phyloP scores from a whole-genome alignment of 2,329 filamentous ascomycete species.

The Aspergillus candidus region DNA sequence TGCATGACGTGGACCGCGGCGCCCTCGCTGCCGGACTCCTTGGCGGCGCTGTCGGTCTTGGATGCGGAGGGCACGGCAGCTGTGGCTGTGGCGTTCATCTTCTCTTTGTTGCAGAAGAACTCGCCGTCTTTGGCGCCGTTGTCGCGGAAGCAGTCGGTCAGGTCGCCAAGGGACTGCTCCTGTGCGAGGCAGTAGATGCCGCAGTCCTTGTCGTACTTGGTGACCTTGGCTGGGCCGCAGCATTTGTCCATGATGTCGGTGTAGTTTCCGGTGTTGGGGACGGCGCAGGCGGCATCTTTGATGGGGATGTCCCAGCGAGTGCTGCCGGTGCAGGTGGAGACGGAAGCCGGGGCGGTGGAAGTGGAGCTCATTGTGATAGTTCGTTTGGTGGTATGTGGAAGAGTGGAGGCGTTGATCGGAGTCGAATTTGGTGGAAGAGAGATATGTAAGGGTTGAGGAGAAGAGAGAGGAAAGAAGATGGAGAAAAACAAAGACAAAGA shows the following conservation, averaged over 20 bases:
- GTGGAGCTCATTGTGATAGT: slow-evolving; percentile 18
- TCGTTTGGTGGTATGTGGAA: slow-evolving; percentile 12
- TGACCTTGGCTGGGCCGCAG: slow-evolving; percentile 42
- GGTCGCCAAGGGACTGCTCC: slow-evolving; percentile 31
- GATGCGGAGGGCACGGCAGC: slow-evolving; percentile 6
- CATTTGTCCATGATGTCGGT: slow-evolving; percentile 42
- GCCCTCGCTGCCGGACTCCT: slow-evolving; percentile 8
- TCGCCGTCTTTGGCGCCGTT: slow-evolving; percentile 33
- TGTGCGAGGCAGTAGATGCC: slow-evolving; percentile 47
- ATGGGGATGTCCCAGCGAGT: slow-evolving; percentile 40
- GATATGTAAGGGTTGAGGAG: too few relatives aligned
- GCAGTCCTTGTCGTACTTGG: slow-evolving; percentile 45
- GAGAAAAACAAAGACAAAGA: too few relatives aligned
- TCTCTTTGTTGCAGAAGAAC: slow-evolving; percentile 42
- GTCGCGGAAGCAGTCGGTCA: slow-evolving; percentile 37
- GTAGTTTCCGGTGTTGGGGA: slow-evolving; percentile 37
- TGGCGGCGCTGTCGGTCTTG: slow-evolving; percentile 5
- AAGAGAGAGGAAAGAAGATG: too few relatives aligned
- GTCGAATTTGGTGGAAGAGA: too few relatives aligned
- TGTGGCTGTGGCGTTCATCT: slow-evolving; percentile 29
- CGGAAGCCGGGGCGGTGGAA: slow-evolving; percentile 14
- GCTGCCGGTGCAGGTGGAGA: slow-evolving; percentile 19
- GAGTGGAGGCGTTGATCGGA: too few relatives aligned
- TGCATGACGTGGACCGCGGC: slow-evolving; percentile 14
- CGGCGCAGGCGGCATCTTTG: slow-evolving; percentile 42